Percentiles rank a stretch among this genome's conserved stretches.
phyloP scores from a whole-genome alignment of 1,284 basidiomycete species.

The Ustanciosporium gigantosporum region DNA sequence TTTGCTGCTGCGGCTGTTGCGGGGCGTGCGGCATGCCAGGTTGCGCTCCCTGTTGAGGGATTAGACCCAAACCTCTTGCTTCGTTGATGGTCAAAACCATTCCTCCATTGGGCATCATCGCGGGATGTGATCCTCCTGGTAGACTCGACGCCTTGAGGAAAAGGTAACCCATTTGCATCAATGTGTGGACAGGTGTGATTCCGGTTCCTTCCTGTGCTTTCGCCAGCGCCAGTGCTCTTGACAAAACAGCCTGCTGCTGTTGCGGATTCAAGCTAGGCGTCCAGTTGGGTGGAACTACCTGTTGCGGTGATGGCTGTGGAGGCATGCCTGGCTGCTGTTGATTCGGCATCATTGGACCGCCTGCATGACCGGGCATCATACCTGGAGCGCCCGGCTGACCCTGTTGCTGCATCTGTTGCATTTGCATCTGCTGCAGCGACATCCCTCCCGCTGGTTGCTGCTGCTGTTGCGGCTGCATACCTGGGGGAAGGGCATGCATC shows the following conservation, averaged over 20 bases:
- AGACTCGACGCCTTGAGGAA: slow-evolving; percentile 50
- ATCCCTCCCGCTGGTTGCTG: too few relatives aligned
- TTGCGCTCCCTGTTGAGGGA: slow-evolving; percentile 36
- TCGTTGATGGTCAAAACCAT: slow-evolving; percentile 54
- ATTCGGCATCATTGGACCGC: too few relatives aligned
- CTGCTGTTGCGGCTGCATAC: slow-evolving; percentile 6
- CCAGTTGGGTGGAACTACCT: slow-evolving; percentile 43
- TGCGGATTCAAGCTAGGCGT: slow-evolving; percentile 42
- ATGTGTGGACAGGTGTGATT: slow-evolving; percentile 44
- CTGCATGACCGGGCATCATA: too few relatives aligned
- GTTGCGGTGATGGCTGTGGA: slow-evolving; percentile 10
- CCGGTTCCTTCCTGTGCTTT: slow-evolving; percentile 42
- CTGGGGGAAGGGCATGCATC: slow-evolving; percentile 28
- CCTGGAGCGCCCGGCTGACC: not conserved
- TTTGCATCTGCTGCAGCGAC: too few relatives aligned
- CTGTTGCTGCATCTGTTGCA: slow-evolving; percentile 4
- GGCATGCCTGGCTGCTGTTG: slow-evolving; percentile 9
- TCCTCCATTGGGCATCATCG: slow-evolving; percentile 43
- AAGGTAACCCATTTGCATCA: slow-evolving; percentile 55
- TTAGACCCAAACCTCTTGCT: slow-evolving; percentile 46
- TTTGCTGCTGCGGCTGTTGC: slow-evolving; percentile 4
- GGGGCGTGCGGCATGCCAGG: slow-evolving; percentile 5
- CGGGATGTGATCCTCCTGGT: slow-evolving; percentile 31
- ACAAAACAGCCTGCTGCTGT: slow-evolving; percentile 52
- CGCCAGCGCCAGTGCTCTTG: slow-evolving; percentile 42